Evolutionary conservation across 257 asterid species (phyloP).

Genomic region (Euphrasia confusa): DNA sequence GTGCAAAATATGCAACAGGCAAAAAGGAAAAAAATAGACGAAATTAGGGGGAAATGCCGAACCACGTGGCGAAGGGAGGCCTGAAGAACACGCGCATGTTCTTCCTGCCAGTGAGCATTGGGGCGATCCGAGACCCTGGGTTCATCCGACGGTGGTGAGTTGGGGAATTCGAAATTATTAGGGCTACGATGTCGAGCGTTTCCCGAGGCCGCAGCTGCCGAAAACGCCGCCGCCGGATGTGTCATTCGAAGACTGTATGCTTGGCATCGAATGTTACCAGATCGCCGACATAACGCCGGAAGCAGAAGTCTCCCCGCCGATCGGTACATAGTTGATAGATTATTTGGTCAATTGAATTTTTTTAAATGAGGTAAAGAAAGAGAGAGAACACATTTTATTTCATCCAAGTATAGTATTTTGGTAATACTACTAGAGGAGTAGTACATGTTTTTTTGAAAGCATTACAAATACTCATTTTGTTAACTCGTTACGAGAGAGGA

Average conservation of each 20-base stretch:
- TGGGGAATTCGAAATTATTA: constrained; percentile 25
- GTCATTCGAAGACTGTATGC: constrained; percentile 21
- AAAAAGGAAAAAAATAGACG: neutral
- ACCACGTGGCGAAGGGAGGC: constrained; percentile 87
- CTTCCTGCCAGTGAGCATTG: constrained; percentile 61
- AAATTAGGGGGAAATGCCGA: constrained; percentile 12
- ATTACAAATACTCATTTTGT: too few species aligned
- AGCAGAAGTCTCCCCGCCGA: constrained; percentile 54
- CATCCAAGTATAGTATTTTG: too few species aligned
- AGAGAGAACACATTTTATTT: too few species aligned
- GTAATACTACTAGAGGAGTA: too few species aligned
- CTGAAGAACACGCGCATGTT: constrained; percentile 74
- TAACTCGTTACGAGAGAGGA: too few species aligned
- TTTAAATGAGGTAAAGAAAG: too few species aligned
- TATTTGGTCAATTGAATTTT: neutral
- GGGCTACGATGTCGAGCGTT: constrained; percentile 33
- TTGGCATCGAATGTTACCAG: constrained; percentile 12
- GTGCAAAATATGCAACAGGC: neutral
- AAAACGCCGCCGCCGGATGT: constrained; percentile 33
- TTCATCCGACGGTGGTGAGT: constrained; percentile 31
- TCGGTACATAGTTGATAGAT: constrained; percentile 38
- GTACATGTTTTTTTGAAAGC: too few species aligned
- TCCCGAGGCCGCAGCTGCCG: constrained; percentile 36
- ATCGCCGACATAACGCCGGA: constrained; percentile 42
- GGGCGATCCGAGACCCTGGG: constrained; percentile 34